Evolutionary conservation across 1,284 basidiomycete genomes (phyloP), one percentile per base, ranked within the genome.

Genomic region (Paramarasmius palmivorus): DNA sequence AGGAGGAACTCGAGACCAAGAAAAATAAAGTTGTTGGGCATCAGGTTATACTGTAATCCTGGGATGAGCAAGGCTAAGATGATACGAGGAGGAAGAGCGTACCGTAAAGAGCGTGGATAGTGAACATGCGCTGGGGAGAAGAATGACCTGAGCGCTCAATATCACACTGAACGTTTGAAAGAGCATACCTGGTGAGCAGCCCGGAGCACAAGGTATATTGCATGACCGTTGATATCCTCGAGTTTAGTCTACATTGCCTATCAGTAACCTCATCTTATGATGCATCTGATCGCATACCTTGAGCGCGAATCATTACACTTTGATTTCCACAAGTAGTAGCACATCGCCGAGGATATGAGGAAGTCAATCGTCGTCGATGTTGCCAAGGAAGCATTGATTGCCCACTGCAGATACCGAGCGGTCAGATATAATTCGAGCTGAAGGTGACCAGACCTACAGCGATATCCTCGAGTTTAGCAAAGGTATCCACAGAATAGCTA

Each of bases 11-110:
- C 73, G 17, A 83, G 64, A 0, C 69, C 73, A 22, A 82, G 63
- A 62, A 77, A 82, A 35, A 81, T 65, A 56, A 81, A 73, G 25
- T 74, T 81, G 37, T 71, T 68, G 0, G 78, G 76, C 56, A 78
- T 65, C 1, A 73, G 63, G 40, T 73, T 72, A 58, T 78, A 82
- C 74, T 77, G 52, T 53, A 22, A 42, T n/a, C 35, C n/a, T n/a
- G 29, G 35, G 4, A 22, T 10, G 10, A 20, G 26, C 19, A 38
- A 20, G 38, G 36, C 3, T 23, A 41, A 50, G 57, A 1, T 57
- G 60, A 12, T 54, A 59, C 5, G 64, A 62, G 34, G 54, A 61
- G 9, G 23, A 32, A 37, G 58, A 59, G 55, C 54, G 54, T 62
- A 63, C 71, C 50, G 67, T 65, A 35, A 68, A 64, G 56, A 71